phyloP scores from a whole-genome alignment of 345 rosid genomes.

The Diplotaxis tenuifolia region DNA sequence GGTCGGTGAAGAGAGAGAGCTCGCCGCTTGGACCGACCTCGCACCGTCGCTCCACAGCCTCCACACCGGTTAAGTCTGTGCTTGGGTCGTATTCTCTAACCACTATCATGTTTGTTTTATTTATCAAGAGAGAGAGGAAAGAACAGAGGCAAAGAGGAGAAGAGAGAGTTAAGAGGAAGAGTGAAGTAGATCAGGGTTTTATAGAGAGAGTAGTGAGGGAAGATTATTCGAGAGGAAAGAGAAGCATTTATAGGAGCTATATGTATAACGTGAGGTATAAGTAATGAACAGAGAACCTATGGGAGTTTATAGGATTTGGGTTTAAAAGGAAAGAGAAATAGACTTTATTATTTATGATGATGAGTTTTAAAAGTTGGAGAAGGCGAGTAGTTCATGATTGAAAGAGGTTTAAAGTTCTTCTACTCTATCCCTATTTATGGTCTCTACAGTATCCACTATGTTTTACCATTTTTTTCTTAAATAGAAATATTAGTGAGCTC shows the following conservation, averaged over 20 bases:
- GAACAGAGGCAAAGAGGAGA: neutral
- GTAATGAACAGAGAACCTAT: slow-evolving; percentile 34
- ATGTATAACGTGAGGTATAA: slow-evolving; percentile 38
- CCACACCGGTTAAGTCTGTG: slow-evolving; percentile 59
- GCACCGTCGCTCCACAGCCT: slow-evolving; percentile 78
- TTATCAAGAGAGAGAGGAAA: neutral
- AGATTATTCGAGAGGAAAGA: slow-evolving; percentile 26
- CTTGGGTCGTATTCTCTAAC: slow-evolving; percentile 71
- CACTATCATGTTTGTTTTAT: slow-evolving; percentile 30
- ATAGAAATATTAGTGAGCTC: neutral
- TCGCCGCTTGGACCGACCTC: slow-evolving; percentile 69
- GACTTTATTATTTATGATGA: slow-evolving; percentile 26
- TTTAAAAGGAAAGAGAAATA: slow-evolving; percentile 25
- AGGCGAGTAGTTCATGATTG: slow-evolving; percentile 44
- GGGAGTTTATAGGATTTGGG: slow-evolving; percentile 31
- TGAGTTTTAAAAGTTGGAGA: slow-evolving; percentile 34
- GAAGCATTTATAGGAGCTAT: slow-evolving; percentile 31
- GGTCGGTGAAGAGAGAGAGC: slow-evolving; percentile 89
- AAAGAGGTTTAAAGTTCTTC: slow-evolving; percentile 24
- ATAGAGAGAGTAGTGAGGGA: slow-evolving; percentile 2
- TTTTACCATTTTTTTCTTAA: neutral
- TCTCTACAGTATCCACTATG: slow-evolving; percentile 8
- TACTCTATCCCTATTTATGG: slow-evolving; percentile 28
- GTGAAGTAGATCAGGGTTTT: slow-evolving; percentile 23
- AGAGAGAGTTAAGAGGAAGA: neutral